A percentile compares a stretch with the other conserved stretches of the same genome.
These are phyloP conservation scores for Candida gorgasii DNA, from an alignment of 805 yeast genomes.

Conservation along the genomic window DNA sequence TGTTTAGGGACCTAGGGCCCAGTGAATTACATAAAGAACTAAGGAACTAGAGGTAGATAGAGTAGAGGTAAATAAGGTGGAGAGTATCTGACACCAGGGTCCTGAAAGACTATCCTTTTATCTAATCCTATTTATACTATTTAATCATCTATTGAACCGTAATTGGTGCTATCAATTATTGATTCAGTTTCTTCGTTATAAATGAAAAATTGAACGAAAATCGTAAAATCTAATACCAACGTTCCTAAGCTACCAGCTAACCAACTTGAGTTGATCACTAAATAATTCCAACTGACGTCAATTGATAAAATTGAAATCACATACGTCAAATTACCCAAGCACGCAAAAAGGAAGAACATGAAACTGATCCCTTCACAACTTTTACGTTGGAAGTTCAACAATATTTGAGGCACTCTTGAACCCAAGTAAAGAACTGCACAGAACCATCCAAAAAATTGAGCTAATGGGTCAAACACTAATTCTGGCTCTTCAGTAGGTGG, in stretches of 20 bases:
- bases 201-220: conserved; percentile 81
- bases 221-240: conserved; percentile 75
- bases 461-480: conserved; percentile 67
- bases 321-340: conserved; percentile 89
- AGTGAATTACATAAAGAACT: too few relatives aligned
- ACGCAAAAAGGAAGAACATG: conserved; percentile 91
- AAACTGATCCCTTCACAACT: conserved; percentile 95
- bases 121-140: too few relatives aligned
- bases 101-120: too few relatives aligned
- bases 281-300: conserved; percentile 66
- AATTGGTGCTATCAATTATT: neutral
- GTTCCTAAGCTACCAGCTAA: conserved; percentile 90
- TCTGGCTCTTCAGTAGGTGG: conserved; percentile 39
- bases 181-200: conserved; percentile 49
- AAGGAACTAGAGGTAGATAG: too few relatives aligned
- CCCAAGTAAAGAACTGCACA: conserved; percentile 79
- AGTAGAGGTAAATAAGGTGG: too few relatives aligned
- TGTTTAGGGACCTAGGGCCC: too few relatives aligned
- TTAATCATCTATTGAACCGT: conserved; percentile 13
- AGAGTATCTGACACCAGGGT: too few relatives aligned
- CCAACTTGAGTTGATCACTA: conserved; percentile 89
- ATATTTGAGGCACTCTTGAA: conserved; percentile 89
- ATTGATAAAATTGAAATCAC: conserved; percentile 82
- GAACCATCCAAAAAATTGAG: conserved; percentile 84
- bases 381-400: conserved; percentile 80